A percentile compares a stretch with the other conserved stretches of the same genome.
phyloP scores from a whole-genome alignment of 2,329 filamentous ascomycete species.

The Lomentospora prolificans region DNA sequence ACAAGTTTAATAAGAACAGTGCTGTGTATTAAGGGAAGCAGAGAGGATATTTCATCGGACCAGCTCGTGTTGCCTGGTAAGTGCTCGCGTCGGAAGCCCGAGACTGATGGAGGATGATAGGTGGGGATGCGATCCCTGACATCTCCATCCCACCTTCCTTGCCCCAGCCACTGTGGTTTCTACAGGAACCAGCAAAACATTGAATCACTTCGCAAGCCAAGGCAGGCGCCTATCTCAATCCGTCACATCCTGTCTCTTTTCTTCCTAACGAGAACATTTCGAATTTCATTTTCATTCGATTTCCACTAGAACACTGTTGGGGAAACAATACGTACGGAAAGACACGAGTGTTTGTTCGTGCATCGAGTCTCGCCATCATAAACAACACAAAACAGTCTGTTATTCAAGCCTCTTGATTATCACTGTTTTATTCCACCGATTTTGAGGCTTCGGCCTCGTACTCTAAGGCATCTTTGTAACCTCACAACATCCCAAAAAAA shows the following conservation, averaged over 20 bases:
- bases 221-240: no score
- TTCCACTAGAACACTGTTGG: background rate
- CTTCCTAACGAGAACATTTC: background rate
- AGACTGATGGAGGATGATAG: no score
- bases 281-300: background rate
- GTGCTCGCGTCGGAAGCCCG: no score
- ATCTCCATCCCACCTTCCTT: conserved; percentile 13
- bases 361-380: no score
- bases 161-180: conserved; percentile 19
- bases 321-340: no score
- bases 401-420: background rate
- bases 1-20: background rate
- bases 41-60: background rate
- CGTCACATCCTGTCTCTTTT: conserved; percentile 3
- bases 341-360: background rate
- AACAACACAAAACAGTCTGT: background rate
- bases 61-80: background rate
- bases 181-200: conserved; percentile 15
- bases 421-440: background rate
- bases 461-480: background rate
- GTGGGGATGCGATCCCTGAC: background rate
- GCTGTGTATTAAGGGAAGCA: background rate
- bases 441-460: background rate
- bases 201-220: conserved; percentile 6
- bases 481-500: background rate